These are phyloP conservation scores for Lentinula sp. DNA, from an alignment of 768 basidiomycete genomes.

Conservation along the genomic window DNA sequence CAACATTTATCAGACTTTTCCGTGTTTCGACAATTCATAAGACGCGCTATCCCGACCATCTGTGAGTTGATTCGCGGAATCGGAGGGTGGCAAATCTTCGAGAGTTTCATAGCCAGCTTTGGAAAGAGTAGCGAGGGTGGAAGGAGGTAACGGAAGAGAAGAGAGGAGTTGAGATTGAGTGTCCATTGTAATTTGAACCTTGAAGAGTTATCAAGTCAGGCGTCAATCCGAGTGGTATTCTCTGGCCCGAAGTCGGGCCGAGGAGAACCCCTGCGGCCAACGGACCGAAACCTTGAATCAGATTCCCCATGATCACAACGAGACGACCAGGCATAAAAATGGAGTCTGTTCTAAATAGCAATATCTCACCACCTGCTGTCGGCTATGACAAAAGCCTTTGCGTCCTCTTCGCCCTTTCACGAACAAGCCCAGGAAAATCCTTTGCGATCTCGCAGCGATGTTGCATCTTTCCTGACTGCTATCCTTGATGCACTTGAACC, in stretches of 20 bases:
- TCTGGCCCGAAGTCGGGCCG: not conserved
- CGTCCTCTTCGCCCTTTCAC: not conserved
- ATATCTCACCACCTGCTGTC: not conserved
- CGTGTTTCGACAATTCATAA: not conserved
- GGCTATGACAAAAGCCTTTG: not conserved
- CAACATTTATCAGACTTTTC: not conserved
- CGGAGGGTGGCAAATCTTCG: conserved; percentile 36
- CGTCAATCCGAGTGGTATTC: no score
- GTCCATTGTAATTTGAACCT: not conserved
- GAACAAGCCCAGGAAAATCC: conserved; percentile 37
- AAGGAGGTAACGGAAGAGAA: conserved; percentile 39
- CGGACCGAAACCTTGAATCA: not conserved
- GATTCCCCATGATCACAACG: not conserved
- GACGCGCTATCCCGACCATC: conserved; percentile 31
- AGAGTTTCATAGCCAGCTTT: conserved; percentile 54
- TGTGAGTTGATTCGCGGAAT: conserved; percentile 40
- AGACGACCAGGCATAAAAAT: not conserved
- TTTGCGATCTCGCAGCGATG: conserved; percentile 53
- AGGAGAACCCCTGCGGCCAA: not conserved
- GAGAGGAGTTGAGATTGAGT: conserved; percentile 33
- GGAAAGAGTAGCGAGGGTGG: conserved; percentile 39
- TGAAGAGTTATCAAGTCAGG: no score
- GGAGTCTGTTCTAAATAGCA: not conserved
- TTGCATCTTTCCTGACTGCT: conserved; percentile 45
- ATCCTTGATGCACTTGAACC: conserved; percentile 62